Conservation (phyloP, 2,329 filamentous ascomycete species). For the Dendryphion nanum region DNA sequence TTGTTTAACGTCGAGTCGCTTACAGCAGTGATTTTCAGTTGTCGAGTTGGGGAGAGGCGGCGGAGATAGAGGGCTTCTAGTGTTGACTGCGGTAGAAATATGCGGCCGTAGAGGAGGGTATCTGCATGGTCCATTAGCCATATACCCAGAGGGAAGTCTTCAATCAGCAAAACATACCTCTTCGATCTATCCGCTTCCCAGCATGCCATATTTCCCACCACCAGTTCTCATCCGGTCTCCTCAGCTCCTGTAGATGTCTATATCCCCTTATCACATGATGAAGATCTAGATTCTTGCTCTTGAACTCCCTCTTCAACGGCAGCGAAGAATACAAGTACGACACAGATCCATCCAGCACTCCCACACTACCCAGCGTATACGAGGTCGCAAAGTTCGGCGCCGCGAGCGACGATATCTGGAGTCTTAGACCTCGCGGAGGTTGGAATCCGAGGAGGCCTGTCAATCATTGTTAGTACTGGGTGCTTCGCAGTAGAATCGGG, state of each 20-base stretch:
- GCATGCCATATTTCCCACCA: conserved; percentile 56
- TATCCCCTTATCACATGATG: conserved; percentile 80
- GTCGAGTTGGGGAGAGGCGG: conserved; percentile 72
- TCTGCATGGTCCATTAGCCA: conserved; percentile 41
- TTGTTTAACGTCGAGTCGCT: conserved; percentile 70
- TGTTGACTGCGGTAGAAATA: conserved; percentile 80
- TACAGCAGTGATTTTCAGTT: conserved; percentile 77
- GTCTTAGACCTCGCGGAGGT: conserved; percentile 77
- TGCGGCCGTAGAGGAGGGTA: conserved; percentile 70
- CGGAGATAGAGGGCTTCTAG: conserved; percentile 84
- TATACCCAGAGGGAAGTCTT: background rate
- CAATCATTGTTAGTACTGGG: conserved; percentile 9
- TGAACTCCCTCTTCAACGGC: conserved; percentile 65
- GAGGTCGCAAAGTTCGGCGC: conserved; percentile 92
- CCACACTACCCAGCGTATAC: conserved; percentile 85
- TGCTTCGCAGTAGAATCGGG: background rate
- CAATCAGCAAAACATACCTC: conserved; percentile 34
- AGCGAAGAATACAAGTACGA: conserved; percentile 94
- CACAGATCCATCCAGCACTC: conserved; percentile 92
- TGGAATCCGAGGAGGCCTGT: conserved; percentile 83
- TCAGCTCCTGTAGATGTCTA: conserved; percentile 68
- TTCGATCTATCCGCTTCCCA: conserved; percentile 50
- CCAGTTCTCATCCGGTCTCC: conserved; percentile 50
- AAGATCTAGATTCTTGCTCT: conserved; percentile 74
- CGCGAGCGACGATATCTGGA: conserved; percentile 87